Percentiles rank a stretch among this genome's conserved stretches.
phyloP scores from a whole-genome alignment of 2,329 filamentous ascomycete genomes.

The Diaporthe capsici region DNA sequence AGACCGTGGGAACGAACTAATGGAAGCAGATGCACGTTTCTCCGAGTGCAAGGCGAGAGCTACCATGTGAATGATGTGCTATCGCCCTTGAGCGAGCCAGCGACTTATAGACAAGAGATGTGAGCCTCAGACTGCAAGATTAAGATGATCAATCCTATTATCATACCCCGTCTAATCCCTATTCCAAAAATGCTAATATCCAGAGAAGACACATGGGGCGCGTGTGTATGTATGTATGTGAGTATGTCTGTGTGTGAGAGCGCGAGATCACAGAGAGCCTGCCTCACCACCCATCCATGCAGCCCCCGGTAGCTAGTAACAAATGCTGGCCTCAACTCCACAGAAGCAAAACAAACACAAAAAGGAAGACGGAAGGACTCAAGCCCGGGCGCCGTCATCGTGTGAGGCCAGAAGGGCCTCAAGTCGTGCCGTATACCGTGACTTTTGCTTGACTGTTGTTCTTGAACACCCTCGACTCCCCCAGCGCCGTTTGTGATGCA shows the following conservation, averaged over 20 bases:
- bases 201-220: neutral
- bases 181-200: constrained; percentile 26
- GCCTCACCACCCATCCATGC: constrained; percentile 19
- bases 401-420: constrained; percentile 9
- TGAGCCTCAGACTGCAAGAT: neutral
- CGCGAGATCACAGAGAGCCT: neutral
- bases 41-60: neutral
- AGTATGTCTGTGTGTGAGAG: neutral
- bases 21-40: neutral
- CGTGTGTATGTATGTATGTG: neutral
- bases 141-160: constrained; percentile 28
- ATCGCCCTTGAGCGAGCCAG: neutral
- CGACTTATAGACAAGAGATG: neutral
- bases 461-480: constrained; percentile 16
- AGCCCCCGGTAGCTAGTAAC: neutral
- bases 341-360: neutral
- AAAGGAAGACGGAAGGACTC: neutral
- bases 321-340: constrained; percentile 32
- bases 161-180: constrained; percentile 23
- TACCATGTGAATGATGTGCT: no score
- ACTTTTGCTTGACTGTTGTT: constrained; percentile 17
- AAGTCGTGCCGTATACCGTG: constrained; percentile 12
- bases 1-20: no score
- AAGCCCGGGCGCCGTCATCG: neutral
- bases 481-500: constrained; percentile 28